phyloP scores from a whole-genome alignment of 2,329 filamentous ascomycete species.

The Pezicula carpinea region DNA sequence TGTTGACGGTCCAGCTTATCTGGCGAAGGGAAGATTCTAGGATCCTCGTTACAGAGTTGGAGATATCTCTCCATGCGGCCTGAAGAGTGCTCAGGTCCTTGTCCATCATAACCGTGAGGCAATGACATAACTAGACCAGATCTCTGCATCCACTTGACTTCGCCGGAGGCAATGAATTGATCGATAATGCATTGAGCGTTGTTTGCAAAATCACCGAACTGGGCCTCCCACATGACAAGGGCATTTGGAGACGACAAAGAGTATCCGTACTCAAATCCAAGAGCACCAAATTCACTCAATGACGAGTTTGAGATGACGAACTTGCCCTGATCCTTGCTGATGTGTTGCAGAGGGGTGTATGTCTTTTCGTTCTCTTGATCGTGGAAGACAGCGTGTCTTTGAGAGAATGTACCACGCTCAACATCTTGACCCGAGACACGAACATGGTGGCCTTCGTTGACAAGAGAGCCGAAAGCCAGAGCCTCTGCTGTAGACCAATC shows the following conservation, averaged over 20 bases:
- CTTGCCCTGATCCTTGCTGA: slow-evolving; percentile 87
- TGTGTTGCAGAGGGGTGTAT: slow-evolving; percentile 85
- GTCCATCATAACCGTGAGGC: slow-evolving; percentile 95
- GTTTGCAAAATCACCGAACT: slow-evolving; percentile 99
- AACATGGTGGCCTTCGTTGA: slow-evolving; percentile 91
- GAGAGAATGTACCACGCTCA: slow-evolving; percentile 98
- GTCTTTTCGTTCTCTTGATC: slow-evolving; percentile 93
- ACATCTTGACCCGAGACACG: slow-evolving; percentile 98
- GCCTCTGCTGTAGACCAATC: slow-evolving; percentile 98
- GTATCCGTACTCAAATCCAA: slow-evolving; percentile 98
- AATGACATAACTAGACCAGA: slow-evolving; percentile 94
- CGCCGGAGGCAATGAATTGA: slow-evolving; percentile 96
- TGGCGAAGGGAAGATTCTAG: slow-evolving; percentile 79
- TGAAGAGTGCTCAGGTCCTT: slow-evolving; percentile 97
- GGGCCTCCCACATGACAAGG: slow-evolving; percentile 98
- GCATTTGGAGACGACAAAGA: slow-evolving; percentile 95
- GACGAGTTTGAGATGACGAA: slow-evolving; percentile 98
- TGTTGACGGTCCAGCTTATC: slow-evolving; percentile 95
- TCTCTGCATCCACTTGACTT: slow-evolving; percentile 98
- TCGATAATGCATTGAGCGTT: slow-evolving; percentile 99
- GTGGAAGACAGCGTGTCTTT: slow-evolving; percentile 94
- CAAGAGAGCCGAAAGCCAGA: slow-evolving; percentile 86
- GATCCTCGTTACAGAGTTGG: slow-evolving; percentile 96
- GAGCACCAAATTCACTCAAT: slow-evolving; percentile 62
- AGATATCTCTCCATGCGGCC: slow-evolving; percentile 96